A percentile compares a stretch with the other conserved stretches of the same genome.
Conservation (phyloP, 257 asterid genomes). For the Solanum pinnatisectum region DNA sequence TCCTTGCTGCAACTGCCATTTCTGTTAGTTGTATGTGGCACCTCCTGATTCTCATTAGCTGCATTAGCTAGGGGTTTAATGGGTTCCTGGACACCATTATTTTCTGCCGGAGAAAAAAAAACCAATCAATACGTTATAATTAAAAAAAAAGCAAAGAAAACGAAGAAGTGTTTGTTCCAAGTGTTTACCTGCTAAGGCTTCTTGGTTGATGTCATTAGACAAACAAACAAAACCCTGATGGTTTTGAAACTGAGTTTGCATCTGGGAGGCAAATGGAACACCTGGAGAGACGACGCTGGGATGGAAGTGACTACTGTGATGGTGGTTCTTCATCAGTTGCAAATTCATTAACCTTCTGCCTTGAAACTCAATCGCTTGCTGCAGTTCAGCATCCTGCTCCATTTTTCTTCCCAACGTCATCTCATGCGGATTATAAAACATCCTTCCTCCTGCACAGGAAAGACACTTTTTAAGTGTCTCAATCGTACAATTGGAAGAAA, state of each 20-base stretch:
- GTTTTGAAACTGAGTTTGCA: conserved; percentile 29
- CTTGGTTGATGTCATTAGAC: conserved; percentile 24
- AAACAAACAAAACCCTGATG: conserved; percentile 28
- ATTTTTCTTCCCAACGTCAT: conserved; percentile 58
- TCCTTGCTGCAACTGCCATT: conserved; percentile 21
- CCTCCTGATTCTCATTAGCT: conserved; percentile 24
- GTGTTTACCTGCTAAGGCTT: conserved; percentile 45
- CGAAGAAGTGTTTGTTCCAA: not conserved
- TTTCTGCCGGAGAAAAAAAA: conserved; percentile 15
- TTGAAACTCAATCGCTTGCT: conserved; percentile 73
- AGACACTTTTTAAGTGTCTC: not conserved
- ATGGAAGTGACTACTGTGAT: conserved; percentile 28
- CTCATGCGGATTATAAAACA: conserved; percentile 58
- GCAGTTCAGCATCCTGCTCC: conserved; percentile 72
- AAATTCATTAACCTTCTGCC: conserved; percentile 69
- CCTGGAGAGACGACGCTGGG: conserved; percentile 32
- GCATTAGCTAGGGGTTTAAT: conserved; percentile 13
- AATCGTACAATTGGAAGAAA: not conserved
- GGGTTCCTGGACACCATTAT: conserved; percentile 18
- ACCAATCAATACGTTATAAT: not conserved
- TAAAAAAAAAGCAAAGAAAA: not conserved
- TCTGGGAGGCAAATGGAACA: conserved; percentile 30
- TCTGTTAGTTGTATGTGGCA: conserved; percentile 5
- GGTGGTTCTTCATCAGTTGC: conserved; percentile 56
- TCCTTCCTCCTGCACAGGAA: conserved; percentile 42